Evolutionary conservation across 139 green algal species (phyloP), one percentile per base, ranked within the genome.

Genomic region (Raphidocelis subcapitata): DNA sequence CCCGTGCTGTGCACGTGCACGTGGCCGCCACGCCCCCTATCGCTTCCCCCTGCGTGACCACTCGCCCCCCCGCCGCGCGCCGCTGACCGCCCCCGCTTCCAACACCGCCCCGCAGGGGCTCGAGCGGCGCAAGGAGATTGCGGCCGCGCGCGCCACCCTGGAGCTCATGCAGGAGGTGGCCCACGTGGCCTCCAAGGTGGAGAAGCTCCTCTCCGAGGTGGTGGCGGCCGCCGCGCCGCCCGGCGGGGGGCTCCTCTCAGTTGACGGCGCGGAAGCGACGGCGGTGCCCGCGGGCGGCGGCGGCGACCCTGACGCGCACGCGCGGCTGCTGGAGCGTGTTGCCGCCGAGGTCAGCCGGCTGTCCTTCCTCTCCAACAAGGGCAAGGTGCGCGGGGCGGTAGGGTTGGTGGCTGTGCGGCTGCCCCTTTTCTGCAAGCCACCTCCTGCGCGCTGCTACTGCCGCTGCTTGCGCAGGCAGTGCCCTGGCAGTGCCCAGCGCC

Each of bases 131-230:
- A 84, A 94, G 54, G 84, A 89, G 62, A 84, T 86, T n/a, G 88
- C 91, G 4, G 84, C 76, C 1, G 83, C 87, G 20, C 82, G 89
- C 2, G 82, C 65, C n/a, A 84, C 85, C 54, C 85, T 98, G 24
- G 92, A 97, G 77, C 85, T 98, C 1, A 84, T 94, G 67, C 85
- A 93, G 69, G 94, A 98, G 75, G 89, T 92, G 10, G 84, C 87
- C 3, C 84, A 97, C 61, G 85, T 91, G 24, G 80, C 94, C 32
- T 85, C 83, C 46, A 98, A 98, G 79, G 93, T 98, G n/a, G 92
- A 98, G 74, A 97, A 97, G 87, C 90, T 98, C 46, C 80, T 97
- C 29, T 78, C 77, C 14, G 93, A 97, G 73, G 79, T 94, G 37
- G 65, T 73, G 26, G 54, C 68, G 10, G 41, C 31, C 57, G 35